These are phyloP conservation scores for Termitomyces sp. DNA, from an alignment of 768 basidiomycete genomes.

Conservation along the genomic window DNA sequence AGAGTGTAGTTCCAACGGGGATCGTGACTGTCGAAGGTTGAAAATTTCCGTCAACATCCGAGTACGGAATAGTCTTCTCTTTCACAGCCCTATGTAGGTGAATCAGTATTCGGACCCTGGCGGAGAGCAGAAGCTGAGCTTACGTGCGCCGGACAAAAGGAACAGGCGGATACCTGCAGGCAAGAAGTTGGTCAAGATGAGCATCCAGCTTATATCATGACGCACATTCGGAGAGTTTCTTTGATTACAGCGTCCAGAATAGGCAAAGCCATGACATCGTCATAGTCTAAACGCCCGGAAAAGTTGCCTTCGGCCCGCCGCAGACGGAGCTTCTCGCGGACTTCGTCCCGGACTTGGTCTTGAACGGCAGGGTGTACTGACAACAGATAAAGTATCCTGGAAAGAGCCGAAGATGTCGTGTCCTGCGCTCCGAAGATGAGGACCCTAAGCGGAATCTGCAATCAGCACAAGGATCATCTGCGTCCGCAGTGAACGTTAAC, in stretches of 20 bases:
- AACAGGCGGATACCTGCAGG: slow-evolving; percentile 40
- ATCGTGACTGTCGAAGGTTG: slow-evolving; percentile 30
- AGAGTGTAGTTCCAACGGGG: slow-evolving; percentile 42
- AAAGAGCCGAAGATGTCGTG: slow-evolving; percentile 41
- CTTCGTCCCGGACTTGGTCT: slow-evolving; percentile 29
- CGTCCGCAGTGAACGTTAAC: slow-evolving; percentile 9
- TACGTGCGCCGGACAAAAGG: slow-evolving; percentile 42
- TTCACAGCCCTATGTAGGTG: slow-evolving; percentile 29
- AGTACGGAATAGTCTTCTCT: slow-evolving; percentile 39
- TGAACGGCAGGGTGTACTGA: slow-evolving; percentile 34
- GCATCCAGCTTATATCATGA: not conserved
- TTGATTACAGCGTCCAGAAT: slow-evolving; percentile 42
- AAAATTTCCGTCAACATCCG: slow-evolving; percentile 14
- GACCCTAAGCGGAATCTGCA: slow-evolving; percentile 24
- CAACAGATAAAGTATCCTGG: slow-evolving; percentile 35
- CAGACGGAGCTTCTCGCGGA: slow-evolving; percentile 19
- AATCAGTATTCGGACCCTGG: not conserved
- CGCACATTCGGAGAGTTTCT: slow-evolving; percentile 41
- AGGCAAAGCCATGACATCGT: slow-evolving; percentile 30
- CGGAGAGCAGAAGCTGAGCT: slow-evolving; percentile 11
- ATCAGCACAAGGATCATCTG: not conserved
- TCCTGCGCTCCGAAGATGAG: slow-evolving; percentile 48
- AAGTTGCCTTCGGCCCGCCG: slow-evolving; percentile 13
- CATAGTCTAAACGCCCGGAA: slow-evolving; percentile 24
- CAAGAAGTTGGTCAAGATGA: not conserved